phyloP scores from a whole-genome alignment of 2,329 filamentous ascomycete genomes.

The Diaporthe citri region DNA sequence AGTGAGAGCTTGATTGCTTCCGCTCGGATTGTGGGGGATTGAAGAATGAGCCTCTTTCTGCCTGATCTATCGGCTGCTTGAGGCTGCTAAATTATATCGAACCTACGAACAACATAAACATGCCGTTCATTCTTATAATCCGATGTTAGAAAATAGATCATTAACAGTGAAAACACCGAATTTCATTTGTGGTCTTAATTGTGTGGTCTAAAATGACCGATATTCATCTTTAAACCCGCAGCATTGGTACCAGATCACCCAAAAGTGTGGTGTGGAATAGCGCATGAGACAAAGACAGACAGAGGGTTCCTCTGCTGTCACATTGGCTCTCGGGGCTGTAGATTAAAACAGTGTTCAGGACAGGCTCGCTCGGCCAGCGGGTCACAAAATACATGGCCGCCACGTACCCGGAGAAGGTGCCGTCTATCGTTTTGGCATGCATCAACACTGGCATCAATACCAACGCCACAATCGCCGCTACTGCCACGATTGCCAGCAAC shows the following conservation, averaged over 20 bases:
- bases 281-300: not conserved
- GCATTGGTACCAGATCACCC: not conserved
- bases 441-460: not conserved
- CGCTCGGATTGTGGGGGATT: not conserved
- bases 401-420: not conserved
- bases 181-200: not conserved
- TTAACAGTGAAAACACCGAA: not conserved
- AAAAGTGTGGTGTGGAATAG: not conserved
- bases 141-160: not conserved
- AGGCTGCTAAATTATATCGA: not conserved
- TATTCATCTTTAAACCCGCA: not conserved
- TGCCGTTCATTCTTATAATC: not conserved
- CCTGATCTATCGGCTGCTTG: not conserved
- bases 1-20: not conserved
- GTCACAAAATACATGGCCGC: constrained; percentile 1
- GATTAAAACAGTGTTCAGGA: not conserved
- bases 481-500: not conserved
- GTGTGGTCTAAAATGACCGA: not conserved
- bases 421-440: constrained; percentile 8
- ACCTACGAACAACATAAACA: not conserved
- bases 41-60: not conserved
- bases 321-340: not conserved
- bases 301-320: not conserved
- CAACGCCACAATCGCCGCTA: constrained; percentile 7
- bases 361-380: not conserved